Percentiles rank a stretch among this genome's conserved stretches.
Conservation (phyloP, 129 eudicot genomes). For the Flaveria sonorensis region DNA sequence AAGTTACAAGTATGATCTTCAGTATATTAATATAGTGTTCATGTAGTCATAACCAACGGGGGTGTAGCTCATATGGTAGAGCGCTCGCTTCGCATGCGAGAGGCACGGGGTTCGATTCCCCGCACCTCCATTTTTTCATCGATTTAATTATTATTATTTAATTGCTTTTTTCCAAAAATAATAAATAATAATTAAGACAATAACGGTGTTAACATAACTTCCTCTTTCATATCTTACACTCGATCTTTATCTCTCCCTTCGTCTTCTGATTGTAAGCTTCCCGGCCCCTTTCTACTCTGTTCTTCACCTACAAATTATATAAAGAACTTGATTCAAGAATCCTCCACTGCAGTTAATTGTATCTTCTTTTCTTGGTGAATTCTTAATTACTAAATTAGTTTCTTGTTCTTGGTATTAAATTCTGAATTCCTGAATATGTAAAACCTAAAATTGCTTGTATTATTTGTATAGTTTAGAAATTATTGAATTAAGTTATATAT, state of each 20-base stretch:
- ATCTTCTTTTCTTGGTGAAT: not conserved
- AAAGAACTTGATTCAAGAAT: not conserved
- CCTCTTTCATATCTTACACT: not conserved
- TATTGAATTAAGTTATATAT: not conserved
- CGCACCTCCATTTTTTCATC: conserved; percentile 61
- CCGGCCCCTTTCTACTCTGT: too few species aligned
- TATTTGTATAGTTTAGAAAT: not conserved
- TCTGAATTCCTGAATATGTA: not conserved
- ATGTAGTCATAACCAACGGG: too few species aligned
- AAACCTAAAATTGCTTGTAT: not conserved
- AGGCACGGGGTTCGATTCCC: conserved; percentile 99
- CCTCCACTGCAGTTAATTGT: not conserved
- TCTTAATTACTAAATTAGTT: not conserved
- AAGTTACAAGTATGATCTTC: too few species aligned
- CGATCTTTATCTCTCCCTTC: too few species aligned
- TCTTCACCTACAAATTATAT: too few species aligned
- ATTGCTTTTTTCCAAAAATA: too few species aligned
- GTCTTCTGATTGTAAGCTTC: too few species aligned
- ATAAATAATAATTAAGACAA: not conserved
- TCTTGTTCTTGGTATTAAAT: not conserved
- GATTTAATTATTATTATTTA: too few species aligned
- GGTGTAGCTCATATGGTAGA: conserved; percentile 99
- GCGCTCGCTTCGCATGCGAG: conserved; percentile 99
- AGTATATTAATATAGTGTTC: too few species aligned
- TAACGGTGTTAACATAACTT: not conserved